These are phyloP conservation scores for Aurifilum marmelostoma DNA, from an alignment of 2,329 filamentous ascomycete species.

Conservation along the genomic window DNA sequence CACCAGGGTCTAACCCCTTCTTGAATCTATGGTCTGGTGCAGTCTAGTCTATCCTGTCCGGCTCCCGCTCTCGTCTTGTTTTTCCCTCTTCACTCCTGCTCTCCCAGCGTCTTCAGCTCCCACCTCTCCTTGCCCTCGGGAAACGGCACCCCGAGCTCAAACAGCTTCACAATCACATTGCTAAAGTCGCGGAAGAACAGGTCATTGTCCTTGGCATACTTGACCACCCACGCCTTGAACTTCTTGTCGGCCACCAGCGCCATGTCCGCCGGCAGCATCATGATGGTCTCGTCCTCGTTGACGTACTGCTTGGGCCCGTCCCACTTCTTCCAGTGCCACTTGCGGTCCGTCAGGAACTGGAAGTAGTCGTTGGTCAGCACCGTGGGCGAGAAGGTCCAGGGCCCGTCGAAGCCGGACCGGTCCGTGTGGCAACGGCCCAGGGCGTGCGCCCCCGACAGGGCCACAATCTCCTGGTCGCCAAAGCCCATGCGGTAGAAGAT, in stretches of 20 bases:
- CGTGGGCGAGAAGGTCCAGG: conserved; percentile 91
- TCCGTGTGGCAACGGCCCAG: conserved; percentile 88
- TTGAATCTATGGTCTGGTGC: not conserved
- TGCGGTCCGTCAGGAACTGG: conserved; percentile 84
- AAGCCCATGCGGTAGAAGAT: conserved; percentile 99
- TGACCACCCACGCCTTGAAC: conserved; percentile 79
- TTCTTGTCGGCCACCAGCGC: conserved; percentile 85
- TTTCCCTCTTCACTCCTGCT: conserved; percentile 32
- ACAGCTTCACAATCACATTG: conserved; percentile 76
- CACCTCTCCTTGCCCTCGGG: conserved; percentile 63
- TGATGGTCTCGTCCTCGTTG: conserved; percentile 84
- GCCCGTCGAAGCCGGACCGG: conserved; percentile 84
- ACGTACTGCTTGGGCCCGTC: conserved; percentile 85
- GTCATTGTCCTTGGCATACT: conserved; percentile 89
- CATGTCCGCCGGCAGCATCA: conserved; percentile 97
- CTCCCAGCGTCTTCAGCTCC: conserved; percentile 64
- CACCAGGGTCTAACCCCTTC: not conserved
- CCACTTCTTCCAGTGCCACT: conserved; percentile 93
- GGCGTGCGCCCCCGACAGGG: conserved; percentile 82
- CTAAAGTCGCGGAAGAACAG: conserved; percentile 93
- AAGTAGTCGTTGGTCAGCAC: conserved; percentile 95
- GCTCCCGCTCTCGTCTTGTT: not conserved
- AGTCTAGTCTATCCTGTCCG: not conserved
- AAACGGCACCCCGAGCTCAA: conserved; percentile 95
- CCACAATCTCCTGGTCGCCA: conserved; percentile 95